Evolutionary conservation across 768 basidiomycete species (phyloP).

Genomic region (Pisolithus orientalis): DNA sequence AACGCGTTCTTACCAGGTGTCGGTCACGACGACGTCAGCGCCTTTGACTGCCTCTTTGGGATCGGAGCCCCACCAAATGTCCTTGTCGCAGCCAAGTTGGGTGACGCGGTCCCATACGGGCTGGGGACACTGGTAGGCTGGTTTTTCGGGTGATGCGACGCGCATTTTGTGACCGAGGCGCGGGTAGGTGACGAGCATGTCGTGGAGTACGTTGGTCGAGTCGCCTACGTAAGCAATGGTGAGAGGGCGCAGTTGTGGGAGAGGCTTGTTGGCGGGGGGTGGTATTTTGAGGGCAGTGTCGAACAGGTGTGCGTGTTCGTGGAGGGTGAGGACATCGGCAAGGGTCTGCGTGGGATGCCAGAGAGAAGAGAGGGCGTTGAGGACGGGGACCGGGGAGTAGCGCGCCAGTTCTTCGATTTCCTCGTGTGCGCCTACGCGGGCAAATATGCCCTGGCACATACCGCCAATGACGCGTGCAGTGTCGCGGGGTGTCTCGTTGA

Average conservation of each 20-base stretch:
- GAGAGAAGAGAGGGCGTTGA: conserved; percentile 91
- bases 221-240: conserved; percentile 94
- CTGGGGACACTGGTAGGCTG: conserved; percentile 56
- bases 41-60: conserved; percentile 83
- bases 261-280: conserved; percentile 18
- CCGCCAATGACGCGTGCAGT: conserved; percentile 84
- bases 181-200: conserved; percentile 94
- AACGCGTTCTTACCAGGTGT: conserved; percentile 70
- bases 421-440: conserved; percentile 85
- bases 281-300: conserved; percentile 17
- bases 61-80: conserved; percentile 68
- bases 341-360: conserved; percentile 98
- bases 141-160: conserved; percentile 69
- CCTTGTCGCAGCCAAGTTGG: conserved; percentile 65
- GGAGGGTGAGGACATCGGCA: conserved; percentile 86
- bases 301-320: conserved; percentile 65
- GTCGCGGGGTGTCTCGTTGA: conserved; percentile 86
- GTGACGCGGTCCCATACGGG: conserved; percentile 79
- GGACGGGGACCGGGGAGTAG: conserved; percentile 87
- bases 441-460: conserved; percentile 97
- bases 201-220: conserved; percentile 91
- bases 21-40: conserved; percentile 94
- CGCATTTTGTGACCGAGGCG: conserved; percentile 83
- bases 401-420: conserved; percentile 95
- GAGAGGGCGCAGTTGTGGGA: conserved; percentile 63